Percentiles rank a stretch among this genome's conserved stretches.
Conservation (phyloP, 495 filamentous ascomycete genomes). For the Aspergillus coremiiformis region DNA sequence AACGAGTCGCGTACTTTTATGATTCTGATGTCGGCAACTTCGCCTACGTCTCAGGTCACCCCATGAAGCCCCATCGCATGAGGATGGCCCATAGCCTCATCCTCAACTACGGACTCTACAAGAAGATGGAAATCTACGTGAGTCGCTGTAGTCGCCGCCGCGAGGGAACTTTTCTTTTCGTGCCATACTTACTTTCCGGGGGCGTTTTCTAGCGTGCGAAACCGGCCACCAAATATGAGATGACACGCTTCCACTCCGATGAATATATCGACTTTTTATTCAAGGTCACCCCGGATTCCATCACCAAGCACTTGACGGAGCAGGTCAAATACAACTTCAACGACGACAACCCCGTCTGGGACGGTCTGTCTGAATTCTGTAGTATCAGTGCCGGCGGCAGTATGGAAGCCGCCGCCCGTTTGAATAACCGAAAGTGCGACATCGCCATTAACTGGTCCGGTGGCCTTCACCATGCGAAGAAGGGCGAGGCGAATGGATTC, state of each 20-base stretch:
- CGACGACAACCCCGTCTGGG: constrained; percentile 96
- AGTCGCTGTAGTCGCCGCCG: constrained; percentile 25
- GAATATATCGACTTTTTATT: constrained; percentile 99
- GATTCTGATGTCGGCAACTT: constrained; percentile 96
- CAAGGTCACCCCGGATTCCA: constrained; percentile 95
- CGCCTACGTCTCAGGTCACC: constrained; percentile 95
- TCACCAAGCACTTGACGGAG: constrained; percentile 87
- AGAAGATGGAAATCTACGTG: constrained; percentile 98
- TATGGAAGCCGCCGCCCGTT: constrained; percentile 89
- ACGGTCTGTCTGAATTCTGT: constrained; percentile 96
- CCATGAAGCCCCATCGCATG: constrained; percentile 99
- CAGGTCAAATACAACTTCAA: constrained; percentile 97
- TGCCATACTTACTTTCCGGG: constrained; percentile 10
- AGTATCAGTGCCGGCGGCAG: constrained; percentile 94
- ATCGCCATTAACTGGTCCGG: constrained; percentile 99
- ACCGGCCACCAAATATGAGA: constrained; percentile 89
- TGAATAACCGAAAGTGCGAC: constrained; percentile 92
- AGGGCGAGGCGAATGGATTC: constrained; percentile 95
- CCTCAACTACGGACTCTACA: constrained; percentile 98
- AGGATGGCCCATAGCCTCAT: constrained; percentile 93
- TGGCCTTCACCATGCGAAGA: constrained; percentile 94
- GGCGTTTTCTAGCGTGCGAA: constrained; percentile 69
- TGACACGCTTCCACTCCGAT: constrained; percentile 99
- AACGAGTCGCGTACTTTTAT: constrained; percentile 93
- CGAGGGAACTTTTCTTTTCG: neutral